phyloP scores from a whole-genome alignment of 164 flowering plant genomes.

The Dillenia turbinata region DNA sequence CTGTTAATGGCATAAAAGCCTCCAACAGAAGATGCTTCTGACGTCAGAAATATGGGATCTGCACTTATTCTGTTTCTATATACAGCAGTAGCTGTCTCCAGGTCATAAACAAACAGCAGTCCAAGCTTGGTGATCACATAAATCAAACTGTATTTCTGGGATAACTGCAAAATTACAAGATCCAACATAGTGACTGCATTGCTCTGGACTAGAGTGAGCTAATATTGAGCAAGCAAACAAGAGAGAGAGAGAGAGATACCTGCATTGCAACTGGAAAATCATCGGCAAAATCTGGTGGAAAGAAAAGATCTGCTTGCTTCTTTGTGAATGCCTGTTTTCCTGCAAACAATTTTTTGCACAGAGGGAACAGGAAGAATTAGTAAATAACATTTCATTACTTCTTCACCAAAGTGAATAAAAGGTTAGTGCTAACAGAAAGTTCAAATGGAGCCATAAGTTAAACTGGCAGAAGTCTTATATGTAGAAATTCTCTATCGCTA shows the following conservation, averaged over 20 bases:
- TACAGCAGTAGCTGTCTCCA: constrained; percentile 94
- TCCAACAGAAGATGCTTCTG: constrained; percentile 93
- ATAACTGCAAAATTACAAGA: constrained; percentile 60
- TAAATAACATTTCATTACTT: too few species aligned
- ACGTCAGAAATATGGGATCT: constrained; percentile 94
- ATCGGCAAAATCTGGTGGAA: constrained; percentile 99
- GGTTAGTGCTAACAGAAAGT: too few species aligned
- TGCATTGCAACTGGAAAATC: constrained; percentile 99
- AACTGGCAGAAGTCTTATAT: too few species aligned
- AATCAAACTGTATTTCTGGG: constrained; percentile 82
- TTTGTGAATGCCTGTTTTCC: constrained; percentile 91
- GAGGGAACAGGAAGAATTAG: not conserved
- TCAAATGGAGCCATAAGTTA: too few species aligned
- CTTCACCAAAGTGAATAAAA: too few species aligned
- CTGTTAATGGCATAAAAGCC: constrained; percentile 98
- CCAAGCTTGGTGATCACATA: constrained; percentile 98
- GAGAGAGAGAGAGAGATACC: constrained; percentile 35
- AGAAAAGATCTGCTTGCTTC: constrained; percentile 98
- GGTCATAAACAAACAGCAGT: constrained; percentile 92
- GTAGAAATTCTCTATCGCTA: too few species aligned
- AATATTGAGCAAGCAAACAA: not conserved
- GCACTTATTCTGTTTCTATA: constrained; percentile 98
- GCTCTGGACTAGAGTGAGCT: not conserved
- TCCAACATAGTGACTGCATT: constrained; percentile 5
- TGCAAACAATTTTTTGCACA: constrained; percentile 22